phyloP scores from a whole-genome alignment of 352 stramenopile genomes.

The Globisporangium ultimum region DNA sequence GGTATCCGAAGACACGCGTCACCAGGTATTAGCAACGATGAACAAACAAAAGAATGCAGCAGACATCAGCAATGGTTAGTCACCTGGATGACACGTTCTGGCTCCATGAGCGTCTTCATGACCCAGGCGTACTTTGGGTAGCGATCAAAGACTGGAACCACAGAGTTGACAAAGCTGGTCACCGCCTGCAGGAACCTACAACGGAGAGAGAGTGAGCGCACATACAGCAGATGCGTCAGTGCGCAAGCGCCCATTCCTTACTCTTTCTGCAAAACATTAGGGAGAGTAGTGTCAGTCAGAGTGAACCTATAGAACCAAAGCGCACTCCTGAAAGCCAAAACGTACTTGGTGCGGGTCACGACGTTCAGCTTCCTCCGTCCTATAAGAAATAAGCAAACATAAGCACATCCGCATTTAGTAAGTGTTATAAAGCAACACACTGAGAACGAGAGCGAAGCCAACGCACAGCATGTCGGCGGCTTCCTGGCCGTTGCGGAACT shows the following conservation, averaged over 20 bases:
- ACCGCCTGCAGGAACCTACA: slow-evolving; percentile 69
- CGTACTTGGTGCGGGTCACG: slow-evolving; percentile 68
- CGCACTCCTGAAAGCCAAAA: neutral
- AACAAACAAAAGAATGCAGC: neutral
- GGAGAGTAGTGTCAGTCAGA: neutral
- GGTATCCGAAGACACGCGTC: neutral
- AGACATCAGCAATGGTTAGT: too few species aligned
- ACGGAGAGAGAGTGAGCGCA: neutral
- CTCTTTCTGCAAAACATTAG: slow-evolving; percentile 2
- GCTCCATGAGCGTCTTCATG: slow-evolving; percentile 94
- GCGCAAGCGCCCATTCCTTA: neutral
- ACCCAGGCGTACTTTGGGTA: slow-evolving; percentile 90
- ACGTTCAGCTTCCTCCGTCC: slow-evolving; percentile 67
- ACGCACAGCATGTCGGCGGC: slow-evolving; percentile 91
- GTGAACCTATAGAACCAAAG: slow-evolving; percentile 1
- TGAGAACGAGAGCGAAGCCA: neutral
- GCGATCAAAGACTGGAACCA: slow-evolving; percentile 82
- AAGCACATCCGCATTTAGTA: neutral
- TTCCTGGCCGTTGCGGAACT: slow-evolving; percentile 95
- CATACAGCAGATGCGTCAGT: neutral
- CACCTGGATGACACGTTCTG: slow-evolving; percentile 89
- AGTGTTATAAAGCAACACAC: too few species aligned
- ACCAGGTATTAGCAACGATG: neutral
- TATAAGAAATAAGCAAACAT: slow-evolving; percentile 11
- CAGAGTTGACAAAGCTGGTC: slow-evolving; percentile 75